Base-by-base conservation (phyloP, 495 filamentous ascomycete genomes). In the Cetradonia linearis region DNA sequence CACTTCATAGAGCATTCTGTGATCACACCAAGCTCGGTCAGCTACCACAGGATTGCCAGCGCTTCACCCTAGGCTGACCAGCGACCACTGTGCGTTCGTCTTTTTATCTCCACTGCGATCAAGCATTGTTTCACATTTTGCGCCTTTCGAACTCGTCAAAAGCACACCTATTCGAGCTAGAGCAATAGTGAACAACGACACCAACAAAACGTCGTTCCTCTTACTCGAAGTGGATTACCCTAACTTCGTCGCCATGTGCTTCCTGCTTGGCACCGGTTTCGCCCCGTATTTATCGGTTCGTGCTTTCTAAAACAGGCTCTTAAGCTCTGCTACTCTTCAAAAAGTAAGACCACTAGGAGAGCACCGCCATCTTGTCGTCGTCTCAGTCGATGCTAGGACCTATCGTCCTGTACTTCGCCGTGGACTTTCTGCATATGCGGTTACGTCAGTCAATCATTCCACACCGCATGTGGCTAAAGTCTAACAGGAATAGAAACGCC, bases 121-220 rank as follows among this genome's bases (percentile, higher is more conserved):
- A 36, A 13, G 50, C 50, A 53, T 36, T 33, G 50, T 53, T 53
- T 53, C 50, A 53, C 30, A 31, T 20, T 30, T 53, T n/a, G 31
- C 16, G 31, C 16, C 27, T n/a, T 30, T 31, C 49, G 3, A 62
- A 63, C 64, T 61, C 53, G 57, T 60, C 47, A 56, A 34, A 50
- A 9, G 34, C 16, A 47, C 59, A 63, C 64, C 65, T 46, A 66
- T 62, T 58, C 27, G 42, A 9, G 30, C 55, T 23, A 54, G n/a
- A 33, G 50, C 25, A 34, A 11, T 54, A 11, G 30, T 20, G 28
- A 54, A 31, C 7, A n/a, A 31, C 5, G 28, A 27, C n/a, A 10
- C 14, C 25, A 9, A 53, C n/a, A 25, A 13, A n/a, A 13, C 20
- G 18, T 53, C 18, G 9, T 53, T 36, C 30, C 14, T 34, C 50